Evolutionary conservation across 2,329 filamentous ascomycete species (phyloP).

Genomic region (Stagonosporopsis rhizophila): DNA sequence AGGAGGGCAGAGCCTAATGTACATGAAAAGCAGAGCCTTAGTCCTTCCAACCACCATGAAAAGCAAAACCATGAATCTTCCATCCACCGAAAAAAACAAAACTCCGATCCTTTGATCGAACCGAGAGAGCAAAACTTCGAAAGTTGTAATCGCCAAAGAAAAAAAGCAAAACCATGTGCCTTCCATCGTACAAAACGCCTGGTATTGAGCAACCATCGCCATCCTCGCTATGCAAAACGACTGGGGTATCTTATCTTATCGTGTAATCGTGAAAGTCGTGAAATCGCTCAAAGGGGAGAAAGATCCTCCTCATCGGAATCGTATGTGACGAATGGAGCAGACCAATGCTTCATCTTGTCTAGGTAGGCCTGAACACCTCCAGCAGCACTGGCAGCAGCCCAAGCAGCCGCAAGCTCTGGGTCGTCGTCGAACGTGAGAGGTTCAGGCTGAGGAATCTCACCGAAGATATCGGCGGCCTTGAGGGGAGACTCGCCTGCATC

Average conservation of each 20-base stretch:
- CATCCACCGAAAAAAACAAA: too few relatives aligned
- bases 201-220: neutral
- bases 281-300: conserved; percentile 6
- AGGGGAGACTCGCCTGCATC: conserved; percentile 37
- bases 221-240: conserved; percentile 3
- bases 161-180: neutral
- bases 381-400: conserved; percentile 15
- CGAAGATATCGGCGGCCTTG: conserved; percentile 22
- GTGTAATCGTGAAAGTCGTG: conserved; percentile 12
- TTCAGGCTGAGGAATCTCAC: conserved; percentile 30
- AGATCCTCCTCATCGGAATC: conserved; percentile 37
- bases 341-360: conserved; percentile 20
- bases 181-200: neutral
- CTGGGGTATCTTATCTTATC: conserved; percentile 16
- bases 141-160: neutral
- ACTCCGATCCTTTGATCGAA: too few relatives aligned
- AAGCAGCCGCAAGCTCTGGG: conserved; percentile 21
- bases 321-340: conserved; percentile 24
- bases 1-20: neutral
- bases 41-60: too few relatives aligned
- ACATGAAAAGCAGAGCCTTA: neutral
- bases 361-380: conserved; percentile 22
- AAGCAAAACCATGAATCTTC: too few relatives aligned
- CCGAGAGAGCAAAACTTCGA: neutral
- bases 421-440: conserved; percentile 28